Evolutionary conservation across 2,329 filamentous ascomycete genomes (phyloP), one percentile per base, ranked within the genome.

Genomic region (Calonectria leucothoes): DNA sequence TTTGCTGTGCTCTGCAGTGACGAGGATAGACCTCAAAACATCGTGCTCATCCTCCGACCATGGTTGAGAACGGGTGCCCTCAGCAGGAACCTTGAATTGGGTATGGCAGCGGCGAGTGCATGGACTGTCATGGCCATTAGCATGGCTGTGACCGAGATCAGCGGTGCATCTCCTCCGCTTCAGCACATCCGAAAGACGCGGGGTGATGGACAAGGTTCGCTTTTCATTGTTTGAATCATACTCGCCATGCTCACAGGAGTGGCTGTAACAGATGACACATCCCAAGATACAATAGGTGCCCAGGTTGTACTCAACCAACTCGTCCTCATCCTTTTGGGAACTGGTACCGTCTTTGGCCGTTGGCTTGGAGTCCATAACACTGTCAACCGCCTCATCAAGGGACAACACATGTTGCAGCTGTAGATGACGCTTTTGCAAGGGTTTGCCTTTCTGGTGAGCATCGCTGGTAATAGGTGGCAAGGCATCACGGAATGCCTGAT

Each of bases 191-290:
- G 82, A 83, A 12, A 84, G 78, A n/a, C 78, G 80, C 7, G 82
- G 81, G 7, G 81, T 78, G 49, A 91, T 83, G 4, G 89, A 90
- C 77, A 91, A 89, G 4, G 87, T 88, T 39, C 88, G 86, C 77
- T 90, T 89, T 72, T 89, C 80, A 57, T 87, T 87, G 59, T 82
- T 89, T 65, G 88, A 87, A 69, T 90, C 88, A 66, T 91, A 91
- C 68, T 91, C 90, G 57, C 90, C 90, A 74, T 92, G 90, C 77
- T 92, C 90, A 72, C 90, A 92, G 15, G 90, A 91, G 79, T 91
- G 88, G 65, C 89, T 89, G 77, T 87, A 89, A 81, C 90, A 92
- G 66, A 91, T 88, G n/a, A 91, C 82, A 76, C 90, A 92, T 15
- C 88, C 89, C 20, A 92, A 84, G 12, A 89, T 85, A 37, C 87